phyloP scores from a whole-genome alignment of 768 basidiomycete genomes.

The Lyophyllum shimeji region DNA sequence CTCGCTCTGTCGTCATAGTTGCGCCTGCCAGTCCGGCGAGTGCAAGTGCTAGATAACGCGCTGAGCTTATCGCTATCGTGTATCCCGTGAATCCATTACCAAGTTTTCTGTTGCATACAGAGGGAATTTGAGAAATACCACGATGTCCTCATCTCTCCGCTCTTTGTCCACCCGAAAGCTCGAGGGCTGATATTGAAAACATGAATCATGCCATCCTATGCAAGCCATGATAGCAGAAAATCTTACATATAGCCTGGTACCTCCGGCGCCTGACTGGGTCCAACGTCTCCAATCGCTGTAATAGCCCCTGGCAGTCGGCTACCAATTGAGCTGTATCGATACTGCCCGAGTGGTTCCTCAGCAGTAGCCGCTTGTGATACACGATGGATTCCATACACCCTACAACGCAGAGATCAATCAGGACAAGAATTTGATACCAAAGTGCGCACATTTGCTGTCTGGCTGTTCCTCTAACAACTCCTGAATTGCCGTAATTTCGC shows the following conservation, averaged over 20 bases:
- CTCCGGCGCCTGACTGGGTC: conserved; percentile 67
- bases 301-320: conserved; percentile 35
- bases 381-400: conserved; percentile 96
- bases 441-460: conserved; percentile 81
- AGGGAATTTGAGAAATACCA: background rate
- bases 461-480: conserved; percentile 88
- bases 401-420: conserved; percentile 28
- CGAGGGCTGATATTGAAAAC: background rate
- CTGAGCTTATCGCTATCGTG: background rate
- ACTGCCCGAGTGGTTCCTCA: conserved; percentile 41
- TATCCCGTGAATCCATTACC: too few species aligned
- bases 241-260: conserved; percentile 67
- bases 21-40: conserved; percentile 57
- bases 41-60: conserved; percentile 58
- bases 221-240: background rate
- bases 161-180: background rate
- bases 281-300: conserved; percentile 41
- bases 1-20: conserved; percentile 34
- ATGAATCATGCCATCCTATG: background rate
- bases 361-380: conserved; percentile 73
- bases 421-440: background rate
- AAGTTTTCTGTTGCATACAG: background rate
- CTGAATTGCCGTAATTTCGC: conserved; percentile 78
- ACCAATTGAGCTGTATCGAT: conserved; percentile 4
- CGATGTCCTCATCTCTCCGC: background rate